Evolutionary conservation across 352 stramenopile species (phyloP).

Genomic region (Globisporangium perplexum): DNA sequence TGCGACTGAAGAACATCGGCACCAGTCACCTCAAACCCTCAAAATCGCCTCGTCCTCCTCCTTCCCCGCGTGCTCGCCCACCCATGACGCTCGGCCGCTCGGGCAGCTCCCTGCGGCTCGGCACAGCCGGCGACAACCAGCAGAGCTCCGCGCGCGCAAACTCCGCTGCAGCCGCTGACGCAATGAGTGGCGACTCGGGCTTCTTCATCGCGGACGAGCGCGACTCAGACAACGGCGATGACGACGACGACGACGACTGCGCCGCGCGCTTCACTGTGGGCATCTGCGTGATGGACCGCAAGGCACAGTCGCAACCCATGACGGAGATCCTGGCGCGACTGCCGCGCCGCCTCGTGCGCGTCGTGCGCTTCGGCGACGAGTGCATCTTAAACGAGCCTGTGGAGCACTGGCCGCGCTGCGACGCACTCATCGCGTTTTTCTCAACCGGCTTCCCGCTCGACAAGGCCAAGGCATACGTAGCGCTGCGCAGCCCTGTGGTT

Average conservation of each 20-base stretch:
- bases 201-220: slow-evolving; percentile 16
- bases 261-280: slow-evolving; percentile 71
- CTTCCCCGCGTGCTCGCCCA: not conserved
- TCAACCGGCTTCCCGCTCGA: slow-evolving; percentile 96
- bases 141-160: not conserved
- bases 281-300: slow-evolving; percentile 99
- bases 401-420: slow-evolving; percentile 91
- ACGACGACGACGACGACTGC: not conserved
- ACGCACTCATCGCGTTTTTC: slow-evolving; percentile 99
- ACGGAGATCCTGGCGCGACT: slow-evolving; percentile 93
- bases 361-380: slow-evolving; percentile 97
- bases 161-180: not conserved
- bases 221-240: slow-evolving; percentile 6
- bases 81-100: slow-evolving; percentile 14
- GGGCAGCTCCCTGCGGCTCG: slow-evolving; percentile 9
- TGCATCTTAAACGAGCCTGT: slow-evolving; percentile 93
- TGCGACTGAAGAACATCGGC: too few relatives aligned
- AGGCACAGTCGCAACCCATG: slow-evolving; percentile 94
- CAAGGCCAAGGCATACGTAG: slow-evolving; percentile 96
- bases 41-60: not conserved
- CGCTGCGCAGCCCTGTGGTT: slow-evolving; percentile 91
- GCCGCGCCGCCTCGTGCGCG: slow-evolving; percentile 86
- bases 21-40: not conserved
- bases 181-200: not conserved
- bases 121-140: slow-evolving; percentile 4